Conservation (phyloP, 371 early-diverging fungal species). For the Lichtheimia ramosa region DNA sequence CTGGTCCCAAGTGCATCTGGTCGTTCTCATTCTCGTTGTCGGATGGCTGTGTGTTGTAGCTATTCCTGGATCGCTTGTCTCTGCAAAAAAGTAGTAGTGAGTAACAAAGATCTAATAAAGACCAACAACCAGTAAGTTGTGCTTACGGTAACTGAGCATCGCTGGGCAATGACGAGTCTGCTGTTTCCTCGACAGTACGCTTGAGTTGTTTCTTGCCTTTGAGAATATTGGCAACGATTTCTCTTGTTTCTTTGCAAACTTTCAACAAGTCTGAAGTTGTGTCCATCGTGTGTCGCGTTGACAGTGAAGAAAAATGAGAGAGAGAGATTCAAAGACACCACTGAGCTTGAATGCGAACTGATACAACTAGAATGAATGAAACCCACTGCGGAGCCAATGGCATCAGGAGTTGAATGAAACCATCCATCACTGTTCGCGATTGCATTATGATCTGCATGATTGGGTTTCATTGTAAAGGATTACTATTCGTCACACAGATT, state of each 20-base stretch:
- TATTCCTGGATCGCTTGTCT: not conserved
- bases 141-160: slow-evolving; percentile 1
- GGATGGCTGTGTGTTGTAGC: not conserved
- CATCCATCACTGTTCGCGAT: too few species aligned
- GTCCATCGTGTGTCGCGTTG: not conserved
- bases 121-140: too few species aligned
- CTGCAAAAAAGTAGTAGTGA: too few species aligned
- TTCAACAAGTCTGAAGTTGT: not conserved
- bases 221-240: not conserved
- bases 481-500: too few species aligned
- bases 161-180: not conserved
- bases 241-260: not conserved
- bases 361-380: too few species aligned
- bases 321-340: too few species aligned
- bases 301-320: not conserved
- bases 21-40: not conserved
- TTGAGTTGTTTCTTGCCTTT: not conserved
- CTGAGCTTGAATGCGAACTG: too few species aligned
- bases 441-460: too few species aligned
- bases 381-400: too few species aligned
- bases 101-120: too few species aligned
- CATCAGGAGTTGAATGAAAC: too few species aligned
- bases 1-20: not conserved
- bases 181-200: not conserved
- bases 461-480: too few species aligned